Conservation (phyloP, 1,139 yeast species). For the Hemisphaericaspora subhashii region DNA sequence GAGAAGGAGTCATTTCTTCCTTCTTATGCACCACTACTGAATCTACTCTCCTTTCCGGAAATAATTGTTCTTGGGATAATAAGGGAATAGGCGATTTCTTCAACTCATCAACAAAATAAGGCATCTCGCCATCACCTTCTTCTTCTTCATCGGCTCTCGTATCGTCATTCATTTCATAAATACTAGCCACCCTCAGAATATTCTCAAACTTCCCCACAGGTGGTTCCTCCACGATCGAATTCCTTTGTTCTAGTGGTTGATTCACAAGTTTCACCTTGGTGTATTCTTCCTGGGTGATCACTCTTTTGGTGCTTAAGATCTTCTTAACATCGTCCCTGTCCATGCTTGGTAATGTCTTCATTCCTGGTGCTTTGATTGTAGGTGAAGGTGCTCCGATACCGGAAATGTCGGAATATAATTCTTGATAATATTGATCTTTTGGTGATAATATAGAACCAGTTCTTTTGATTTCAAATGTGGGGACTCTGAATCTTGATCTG, state of each 20-base stretch:
- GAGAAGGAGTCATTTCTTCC: neutral
- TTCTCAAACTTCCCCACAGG: constrained; percentile 30
- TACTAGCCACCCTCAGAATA: constrained; percentile 43
- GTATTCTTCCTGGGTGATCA: constrained; percentile 46
- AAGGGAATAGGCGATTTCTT: constrained; percentile 36
- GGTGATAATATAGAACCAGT: constrained; percentile 38
- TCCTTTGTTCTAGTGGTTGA: constrained; percentile 21
- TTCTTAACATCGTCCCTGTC: constrained; percentile 49
- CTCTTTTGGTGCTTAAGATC: constrained; percentile 39
- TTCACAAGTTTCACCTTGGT: constrained; percentile 35
- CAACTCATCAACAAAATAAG: constrained; percentile 38
- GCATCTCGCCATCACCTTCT: constrained; percentile 14
- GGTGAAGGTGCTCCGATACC: constrained; percentile 26
- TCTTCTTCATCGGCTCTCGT: constrained; percentile 7
- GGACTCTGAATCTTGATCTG: constrained; percentile 40
- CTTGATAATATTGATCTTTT: constrained; percentile 40
- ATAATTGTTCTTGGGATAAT: constrained; percentile 35
- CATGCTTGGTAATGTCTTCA: constrained; percentile 49
- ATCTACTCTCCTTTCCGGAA: constrained; percentile 28
- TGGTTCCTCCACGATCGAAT: constrained; percentile 33
- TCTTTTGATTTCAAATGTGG: constrained; percentile 45
- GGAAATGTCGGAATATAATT: constrained; percentile 40
- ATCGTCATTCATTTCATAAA: constrained; percentile 33
- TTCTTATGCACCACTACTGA: constrained; percentile 13
- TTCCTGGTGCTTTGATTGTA: constrained; percentile 41